A percentile compares a stretch with the other conserved stretches of the same genome.
Conservation (phyloP, 805 yeast species). For the Debaryomyces tyrocola region DNA sequence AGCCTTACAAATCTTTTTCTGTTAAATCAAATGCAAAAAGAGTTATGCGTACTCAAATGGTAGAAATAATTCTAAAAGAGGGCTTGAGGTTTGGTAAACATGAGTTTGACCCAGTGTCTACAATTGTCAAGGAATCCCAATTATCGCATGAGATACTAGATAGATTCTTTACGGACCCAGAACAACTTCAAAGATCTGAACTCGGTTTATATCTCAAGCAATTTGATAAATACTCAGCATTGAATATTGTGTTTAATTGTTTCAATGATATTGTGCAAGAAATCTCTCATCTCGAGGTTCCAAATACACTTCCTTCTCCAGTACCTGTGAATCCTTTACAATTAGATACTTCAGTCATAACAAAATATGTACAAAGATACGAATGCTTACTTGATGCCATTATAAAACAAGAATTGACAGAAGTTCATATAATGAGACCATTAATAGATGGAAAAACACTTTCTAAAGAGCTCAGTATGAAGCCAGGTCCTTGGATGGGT, state of each 20-base stretch:
- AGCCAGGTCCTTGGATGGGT: conserved; percentile 89
- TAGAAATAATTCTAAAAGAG: conserved; percentile 57
- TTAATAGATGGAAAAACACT: conserved; percentile 76
- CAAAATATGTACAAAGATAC: conserved; percentile 23
- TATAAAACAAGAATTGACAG: conserved; percentile 30
- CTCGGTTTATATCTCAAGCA: conserved; percentile 60
- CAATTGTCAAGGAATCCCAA: conserved; percentile 33
- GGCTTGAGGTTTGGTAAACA: conserved; percentile 66
- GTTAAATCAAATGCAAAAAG: conserved; percentile 42
- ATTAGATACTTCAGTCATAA: background rate
- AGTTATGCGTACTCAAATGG: conserved; percentile 34
- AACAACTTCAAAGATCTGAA: conserved; percentile 46
- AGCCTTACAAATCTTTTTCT: conserved; percentile 45
- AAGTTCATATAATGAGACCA: conserved; percentile 56
- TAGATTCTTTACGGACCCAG: conserved; percentile 11
- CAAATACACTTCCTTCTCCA: background rate
- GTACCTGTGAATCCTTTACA: background rate
- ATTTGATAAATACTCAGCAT: conserved; percentile 52
- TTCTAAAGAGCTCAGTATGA: conserved; percentile 47
- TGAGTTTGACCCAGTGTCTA: conserved; percentile 52
- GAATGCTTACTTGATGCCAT: conserved; percentile 33
- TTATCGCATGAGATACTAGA: conserved; percentile 23
- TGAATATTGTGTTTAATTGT: conserved; percentile 40
- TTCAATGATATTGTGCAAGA: conserved; percentile 25
- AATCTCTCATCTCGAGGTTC: background rate